Base-by-base conservation (phyloP, 2,329 filamentous ascomycete species). In the Knoxdaviesia capensis region DNA sequence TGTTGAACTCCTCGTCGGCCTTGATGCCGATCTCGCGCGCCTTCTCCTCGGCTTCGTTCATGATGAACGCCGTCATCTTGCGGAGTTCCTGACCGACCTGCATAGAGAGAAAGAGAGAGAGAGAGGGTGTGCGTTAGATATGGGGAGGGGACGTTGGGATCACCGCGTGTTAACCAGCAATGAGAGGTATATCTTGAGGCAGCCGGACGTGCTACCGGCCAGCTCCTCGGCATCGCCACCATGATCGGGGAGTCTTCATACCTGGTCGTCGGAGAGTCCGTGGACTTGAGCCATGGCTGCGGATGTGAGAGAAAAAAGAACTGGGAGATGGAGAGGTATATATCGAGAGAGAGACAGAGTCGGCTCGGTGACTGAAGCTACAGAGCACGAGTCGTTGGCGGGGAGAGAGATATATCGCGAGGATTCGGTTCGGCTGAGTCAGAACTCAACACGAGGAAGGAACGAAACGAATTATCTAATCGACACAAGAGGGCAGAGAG, bases 11-110 rank as follows among this genome's bases (percentile, higher is more conserved):
- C 63, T 96, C 86, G 68, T 96, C 87, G 61, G 90, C 90, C 66
- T 96, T 96, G 66, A 96, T 80, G 57, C 90, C 77, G 63, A 98
- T 96, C 65, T 98, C 90, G 59, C 82, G 82, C 54, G 86, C 86
- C 66, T 98, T 98, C 61, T 98, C 90, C 56, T 81, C 74, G 45
- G 90, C 90, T 68, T 98, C 90, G 67, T 96, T 90, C 63, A 86
- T 84, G 77, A 98, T 98, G 75, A 98, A 98, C 59, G 87, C 88
- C 46, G 90, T 96, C 90, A 98, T 98, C 76, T 98, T 98, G 72
- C 84, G 87, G 65, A 98, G 83, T 77, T 98, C 90, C 65, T 84
- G 79, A 65, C 83, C 79, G 72, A 98, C 90, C 86, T 96, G 60
- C 31, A 45, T 32, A 38, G 44, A 6, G 8, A n/a, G n/a, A n/a